phyloP scores from a whole-genome alignment of 1,139 yeast species.

The Pichia sp. region DNA sequence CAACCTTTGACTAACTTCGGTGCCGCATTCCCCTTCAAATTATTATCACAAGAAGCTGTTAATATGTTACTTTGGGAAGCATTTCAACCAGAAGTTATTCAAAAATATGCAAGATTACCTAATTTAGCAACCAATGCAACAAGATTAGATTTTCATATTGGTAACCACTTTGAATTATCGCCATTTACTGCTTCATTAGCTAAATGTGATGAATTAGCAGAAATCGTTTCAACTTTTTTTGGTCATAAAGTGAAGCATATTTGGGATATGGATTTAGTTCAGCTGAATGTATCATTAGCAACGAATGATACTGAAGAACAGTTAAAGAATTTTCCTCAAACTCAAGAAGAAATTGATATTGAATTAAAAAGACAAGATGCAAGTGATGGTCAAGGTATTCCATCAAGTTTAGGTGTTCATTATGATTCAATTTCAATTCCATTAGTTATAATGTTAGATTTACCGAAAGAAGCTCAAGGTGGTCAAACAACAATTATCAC shows the following conservation, averaged over 20 bases:
- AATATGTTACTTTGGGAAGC: constrained; percentile 34
- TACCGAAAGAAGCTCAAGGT: constrained; percentile 31
- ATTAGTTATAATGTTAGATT: constrained; percentile 32
- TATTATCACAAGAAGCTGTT: constrained; percentile 32
- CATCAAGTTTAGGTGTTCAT: constrained; percentile 31
- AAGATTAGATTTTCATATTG: constrained; percentile 31
- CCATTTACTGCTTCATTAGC: constrained; percentile 31
- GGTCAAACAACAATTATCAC: constrained; percentile 34
- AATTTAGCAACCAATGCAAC: constrained; percentile 29
- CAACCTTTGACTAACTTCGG: constrained; percentile 29
- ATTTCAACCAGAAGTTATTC: constrained; percentile 26
- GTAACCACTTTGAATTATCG: constrained; percentile 30
- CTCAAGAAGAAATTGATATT: constrained; percentile 18
- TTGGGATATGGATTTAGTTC: constrained; percentile 31
- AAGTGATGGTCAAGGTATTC: constrained; percentile 23
- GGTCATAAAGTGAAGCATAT: constrained; percentile 27
- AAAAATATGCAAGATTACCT: constrained; percentile 30
- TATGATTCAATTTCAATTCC: constrained; percentile 33
- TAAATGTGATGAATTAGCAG: constrained; percentile 23
- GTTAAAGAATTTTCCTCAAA: constrained; percentile 11
- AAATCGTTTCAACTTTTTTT: constrained; percentile 27
- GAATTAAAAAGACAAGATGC: constrained; percentile 15
- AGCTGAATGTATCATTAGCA: constrained; percentile 32
- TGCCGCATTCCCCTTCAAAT: constrained; percentile 33
- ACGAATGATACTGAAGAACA: constrained; percentile 21